phyloP scores from a whole-genome alignment of 1,284 basidiomycete species.

The Ustanciosporium gigantosporum region DNA sequence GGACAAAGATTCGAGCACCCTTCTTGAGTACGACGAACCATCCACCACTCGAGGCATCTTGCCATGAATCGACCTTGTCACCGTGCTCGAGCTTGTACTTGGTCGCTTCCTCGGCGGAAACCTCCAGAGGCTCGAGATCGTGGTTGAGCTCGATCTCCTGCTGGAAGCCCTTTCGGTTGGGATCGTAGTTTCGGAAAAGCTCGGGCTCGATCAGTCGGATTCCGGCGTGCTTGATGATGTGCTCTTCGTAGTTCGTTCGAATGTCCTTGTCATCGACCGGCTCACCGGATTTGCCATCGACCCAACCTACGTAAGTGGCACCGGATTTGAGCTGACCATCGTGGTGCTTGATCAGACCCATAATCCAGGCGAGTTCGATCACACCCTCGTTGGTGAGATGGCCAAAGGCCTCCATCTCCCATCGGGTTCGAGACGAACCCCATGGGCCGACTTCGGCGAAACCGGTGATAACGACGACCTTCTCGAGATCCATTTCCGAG shows the following conservation, averaged over 20 bases:
- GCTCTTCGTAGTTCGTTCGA: slow-evolving; percentile 88
- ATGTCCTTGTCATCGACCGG: slow-evolving; percentile 99
- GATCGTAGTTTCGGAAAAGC: slow-evolving; percentile 94
- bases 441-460: slow-evolving; percentile 98
- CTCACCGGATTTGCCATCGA: slow-evolving; percentile 89
- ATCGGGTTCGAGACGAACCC: slow-evolving; percentile 96
- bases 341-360: slow-evolving; percentile 98
- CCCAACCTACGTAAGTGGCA: slow-evolving; percentile 94
- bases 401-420: slow-evolving; percentile 69
- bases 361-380: slow-evolving; percentile 99
- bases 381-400: slow-evolving; percentile 77
- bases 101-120: slow-evolving; percentile 83
- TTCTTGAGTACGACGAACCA: slow-evolving; percentile 99
- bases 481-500: slow-evolving; percentile 78
- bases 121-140: slow-evolving; percentile 93
- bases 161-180: slow-evolving; percentile 92
- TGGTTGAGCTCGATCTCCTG: slow-evolving; percentile 96
- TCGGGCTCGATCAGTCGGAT: slow-evolving; percentile 96
- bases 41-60: slow-evolving; percentile 73
- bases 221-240: slow-evolving; percentile 88
- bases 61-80: slow-evolving; percentile 94
- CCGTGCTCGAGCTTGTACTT: slow-evolving; percentile 97
- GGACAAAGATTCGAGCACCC: slow-evolving; percentile 88
- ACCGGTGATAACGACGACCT: slow-evolving; percentile 92
- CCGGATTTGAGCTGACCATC: slow-evolving; percentile 82